Evolutionary conservation across 1,284 basidiomycete genomes (phyloP).

Genomic region (Inonotus obliquus): DNA sequence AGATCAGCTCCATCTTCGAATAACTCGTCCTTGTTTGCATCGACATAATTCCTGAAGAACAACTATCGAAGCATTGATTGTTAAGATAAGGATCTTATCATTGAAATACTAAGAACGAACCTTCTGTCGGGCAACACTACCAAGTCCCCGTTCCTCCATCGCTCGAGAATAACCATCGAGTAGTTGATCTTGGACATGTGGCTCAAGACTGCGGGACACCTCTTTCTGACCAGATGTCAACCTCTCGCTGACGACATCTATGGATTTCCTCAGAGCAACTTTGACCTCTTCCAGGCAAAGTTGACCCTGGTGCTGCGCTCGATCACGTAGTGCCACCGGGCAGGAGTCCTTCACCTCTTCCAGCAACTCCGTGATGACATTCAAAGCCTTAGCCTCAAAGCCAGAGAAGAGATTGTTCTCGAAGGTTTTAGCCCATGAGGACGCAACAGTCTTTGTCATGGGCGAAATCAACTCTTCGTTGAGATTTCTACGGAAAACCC

Average conservation of each 20-base stretch:
- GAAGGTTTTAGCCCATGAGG: conserved; percentile 54
- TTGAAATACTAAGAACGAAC: conserved; percentile 27
- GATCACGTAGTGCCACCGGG: conserved; percentile 46
- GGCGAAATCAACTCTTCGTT: conserved; percentile 54
- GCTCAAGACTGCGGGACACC: conserved; percentile 50
- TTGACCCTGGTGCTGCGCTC: conserved; percentile 44
- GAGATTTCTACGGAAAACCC: conserved; percentile 49
- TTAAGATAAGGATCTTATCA: neutral
- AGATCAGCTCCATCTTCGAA: conserved; percentile 50
- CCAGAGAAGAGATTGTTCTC: conserved; percentile 52
- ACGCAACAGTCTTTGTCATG: conserved; percentile 54
- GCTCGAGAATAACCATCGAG: conserved; percentile 46
- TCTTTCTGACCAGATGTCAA: conserved; percentile 55
- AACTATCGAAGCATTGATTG: conserved; percentile 31
- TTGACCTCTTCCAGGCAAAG: conserved; percentile 48
- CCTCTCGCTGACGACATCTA: conserved; percentile 45
- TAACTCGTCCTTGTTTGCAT: conserved; percentile 41
- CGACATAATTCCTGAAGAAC: conserved; percentile 42
- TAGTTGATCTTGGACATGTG: conserved; percentile 49
- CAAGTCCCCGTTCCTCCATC: conserved; percentile 47
- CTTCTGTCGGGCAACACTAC: conserved; percentile 59
- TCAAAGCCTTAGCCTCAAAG: conserved; percentile 38
- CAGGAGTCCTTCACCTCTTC: conserved; percentile 48
- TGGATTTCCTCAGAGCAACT: conserved; percentile 42
- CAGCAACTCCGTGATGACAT: conserved; percentile 39